These are phyloP conservation scores for Seiridium cupressi DNA, from an alignment of 2,329 filamentous ascomycete genomes.

Conservation along the genomic window DNA sequence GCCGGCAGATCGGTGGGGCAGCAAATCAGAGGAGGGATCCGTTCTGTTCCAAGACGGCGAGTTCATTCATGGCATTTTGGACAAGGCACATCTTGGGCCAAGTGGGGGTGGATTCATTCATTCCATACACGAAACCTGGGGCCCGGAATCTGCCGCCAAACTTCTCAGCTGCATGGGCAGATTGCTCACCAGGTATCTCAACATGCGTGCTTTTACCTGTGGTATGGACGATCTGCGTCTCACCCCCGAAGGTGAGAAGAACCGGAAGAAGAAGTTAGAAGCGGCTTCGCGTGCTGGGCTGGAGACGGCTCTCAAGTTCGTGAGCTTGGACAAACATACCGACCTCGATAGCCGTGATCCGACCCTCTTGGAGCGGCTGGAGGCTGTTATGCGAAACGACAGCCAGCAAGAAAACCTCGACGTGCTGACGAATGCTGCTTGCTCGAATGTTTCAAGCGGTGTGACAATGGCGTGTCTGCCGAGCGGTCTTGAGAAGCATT, in stretches of 20 bases:
- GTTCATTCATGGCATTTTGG: conserved; percentile 85
- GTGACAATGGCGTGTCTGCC: conserved; percentile 82
- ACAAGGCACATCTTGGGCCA: conserved; percentile 93
- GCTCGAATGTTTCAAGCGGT: conserved; percentile 68
- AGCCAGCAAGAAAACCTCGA: conserved; percentile 90
- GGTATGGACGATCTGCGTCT: conserved; percentile 94
- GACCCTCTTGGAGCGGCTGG: conserved; percentile 74
- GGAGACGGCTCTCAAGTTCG: conserved; percentile 81
- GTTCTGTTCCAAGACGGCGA: conserved; percentile 87
- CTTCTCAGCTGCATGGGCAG: conserved; percentile 86
- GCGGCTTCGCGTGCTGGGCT: conserved; percentile 70
- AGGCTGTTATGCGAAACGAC: conserved; percentile 89
- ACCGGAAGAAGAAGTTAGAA: conserved; percentile 66
- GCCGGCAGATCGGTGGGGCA: conserved; percentile 75
- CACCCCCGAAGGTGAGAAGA: conserved; percentile 73
- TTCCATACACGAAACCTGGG: conserved; percentile 89
- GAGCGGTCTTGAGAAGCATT: conserved; percentile 79
- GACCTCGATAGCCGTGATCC: conserved; percentile 56
- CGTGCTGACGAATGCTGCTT: conserved; percentile 74
- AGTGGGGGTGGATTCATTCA: conserved; percentile 85
- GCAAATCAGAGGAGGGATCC: conserved; percentile 70
- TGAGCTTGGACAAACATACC: conserved; percentile 70
- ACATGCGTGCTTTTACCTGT: conserved; percentile 94
- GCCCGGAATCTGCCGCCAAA: conserved; percentile 81
- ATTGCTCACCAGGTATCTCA: conserved; percentile 82